Evolutionary conservation across 2,329 filamentous ascomycete genomes (phyloP).

Genomic region (Kalmusia sp.): DNA sequence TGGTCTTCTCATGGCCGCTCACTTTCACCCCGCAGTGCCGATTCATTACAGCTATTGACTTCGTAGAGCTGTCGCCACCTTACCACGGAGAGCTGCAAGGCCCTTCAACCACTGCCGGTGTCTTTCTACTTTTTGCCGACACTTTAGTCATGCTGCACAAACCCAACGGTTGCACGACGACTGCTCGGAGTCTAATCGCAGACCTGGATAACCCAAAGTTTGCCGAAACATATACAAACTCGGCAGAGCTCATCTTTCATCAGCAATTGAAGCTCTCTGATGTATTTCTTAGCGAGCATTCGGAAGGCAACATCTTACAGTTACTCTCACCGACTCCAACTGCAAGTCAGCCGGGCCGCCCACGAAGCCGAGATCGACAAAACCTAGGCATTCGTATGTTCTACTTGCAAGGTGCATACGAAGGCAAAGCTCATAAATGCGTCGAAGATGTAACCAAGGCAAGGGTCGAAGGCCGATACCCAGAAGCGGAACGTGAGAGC

Average conservation of each 20-base stretch:
- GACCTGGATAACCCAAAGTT: conserved; percentile 81
- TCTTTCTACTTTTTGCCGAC: conserved; percentile 86
- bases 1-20: conserved; percentile 79
- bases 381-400: conserved; percentile 58
- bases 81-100: conserved; percentile 61
- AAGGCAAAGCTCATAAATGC: conserved; percentile 77
- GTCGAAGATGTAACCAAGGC: conserved; percentile 88
- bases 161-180: conserved; percentile 65
- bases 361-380: conserved; percentile 40
- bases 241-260: conserved; percentile 73
- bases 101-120: conserved; percentile 62
- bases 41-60: conserved; percentile 81
- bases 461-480: conserved; percentile 82
- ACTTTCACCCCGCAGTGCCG: conserved; percentile 77
- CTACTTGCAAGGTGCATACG: conserved; percentile 75
- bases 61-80: conserved; percentile 76
- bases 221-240: conserved; percentile 39
- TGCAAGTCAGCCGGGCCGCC: conserved; percentile 34
- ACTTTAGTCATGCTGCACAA: conserved; percentile 80
- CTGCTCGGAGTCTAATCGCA: conserved; percentile 78
- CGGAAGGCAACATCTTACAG: conserved; percentile 69
- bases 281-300: conserved; percentile 72
- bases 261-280: conserved; percentile 75
- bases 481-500: conserved; percentile 82
- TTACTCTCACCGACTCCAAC: conserved; percentile 64